A percentile compares a stretch with the other conserved stretches of the same genome.
Conservation (phyloP, 1,284 basidiomycete species). For the Sporisorium exsertum region DNA sequence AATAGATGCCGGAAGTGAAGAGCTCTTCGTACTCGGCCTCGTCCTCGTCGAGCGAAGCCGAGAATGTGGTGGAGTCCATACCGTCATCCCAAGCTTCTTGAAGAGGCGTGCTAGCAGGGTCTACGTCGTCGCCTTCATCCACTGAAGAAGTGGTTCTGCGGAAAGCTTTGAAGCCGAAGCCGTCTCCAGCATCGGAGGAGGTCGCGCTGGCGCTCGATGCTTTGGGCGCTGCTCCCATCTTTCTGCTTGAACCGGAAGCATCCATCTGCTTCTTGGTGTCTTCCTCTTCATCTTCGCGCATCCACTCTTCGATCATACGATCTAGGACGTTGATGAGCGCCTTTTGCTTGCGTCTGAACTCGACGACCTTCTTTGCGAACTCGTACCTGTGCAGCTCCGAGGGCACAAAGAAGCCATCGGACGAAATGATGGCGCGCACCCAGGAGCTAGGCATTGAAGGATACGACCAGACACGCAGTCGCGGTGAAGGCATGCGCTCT, state of each 20-base stretch:
- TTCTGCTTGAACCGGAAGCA: constrained; percentile 11
- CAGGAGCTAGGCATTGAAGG: constrained; percentile 75
- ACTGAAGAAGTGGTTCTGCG: constrained; percentile 24
- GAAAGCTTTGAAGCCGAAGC: constrained; percentile 48
- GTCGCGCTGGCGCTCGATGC: constrained; percentile 15
- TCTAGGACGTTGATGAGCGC: constrained; percentile 45
- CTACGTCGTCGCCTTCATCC: constrained; percentile 23
- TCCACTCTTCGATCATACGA: constrained; percentile 39
- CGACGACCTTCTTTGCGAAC: constrained; percentile 80
- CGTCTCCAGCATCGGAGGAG: constrained; percentile 34
- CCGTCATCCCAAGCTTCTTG: constrained; percentile 46
- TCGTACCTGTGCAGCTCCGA: constrained; percentile 84
- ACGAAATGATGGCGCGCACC: constrained; percentile 80
- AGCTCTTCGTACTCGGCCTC: constrained; percentile 72
- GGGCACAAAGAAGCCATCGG: constrained; percentile 83
- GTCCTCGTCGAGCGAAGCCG: constrained; percentile 47
- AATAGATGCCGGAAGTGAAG: constrained; percentile 85
- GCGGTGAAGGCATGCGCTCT: constrained; percentile 44
- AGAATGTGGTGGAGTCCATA: constrained; percentile 29
- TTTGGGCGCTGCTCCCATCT: constrained; percentile 19
- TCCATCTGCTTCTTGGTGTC: not conserved
- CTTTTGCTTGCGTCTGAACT: constrained; percentile 75
- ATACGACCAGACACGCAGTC: constrained; percentile 74
- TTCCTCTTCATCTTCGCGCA: constrained; percentile 28
- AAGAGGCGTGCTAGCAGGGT: constrained; percentile 31